Percentiles rank a stretch among this genome's conserved stretches.
Conservation (phyloP, 805 yeast genomes). For the Saturnispora sanitii region DNA sequence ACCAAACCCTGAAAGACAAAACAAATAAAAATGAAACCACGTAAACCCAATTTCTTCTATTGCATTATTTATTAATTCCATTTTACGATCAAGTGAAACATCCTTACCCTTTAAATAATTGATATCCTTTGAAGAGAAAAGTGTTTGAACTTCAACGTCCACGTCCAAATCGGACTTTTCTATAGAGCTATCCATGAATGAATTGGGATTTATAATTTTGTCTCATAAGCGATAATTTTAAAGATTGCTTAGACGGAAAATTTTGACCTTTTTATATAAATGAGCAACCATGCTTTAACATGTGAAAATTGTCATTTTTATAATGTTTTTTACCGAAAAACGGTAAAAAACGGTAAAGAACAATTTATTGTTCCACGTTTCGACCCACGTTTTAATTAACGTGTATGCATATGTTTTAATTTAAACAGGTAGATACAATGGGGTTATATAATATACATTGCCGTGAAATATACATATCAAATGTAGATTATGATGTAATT, state of each 20-base stretch:
- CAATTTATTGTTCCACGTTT: too few species aligned
- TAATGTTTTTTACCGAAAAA: background rate
- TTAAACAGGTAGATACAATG: too few species aligned
- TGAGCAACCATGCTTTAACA: too few species aligned
- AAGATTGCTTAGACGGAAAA: too few species aligned
- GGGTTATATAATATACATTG: too few species aligned
- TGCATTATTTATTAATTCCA: slow-evolving; percentile 40
- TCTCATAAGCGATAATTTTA: too few species aligned
- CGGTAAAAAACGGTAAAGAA: too few species aligned
- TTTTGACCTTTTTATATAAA: too few species aligned
- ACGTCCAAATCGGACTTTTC: background rate
- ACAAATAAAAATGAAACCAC: slow-evolving; percentile 40
- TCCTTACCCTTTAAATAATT: slow-evolving; percentile 24
- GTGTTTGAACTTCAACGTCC: slow-evolving; percentile 1
- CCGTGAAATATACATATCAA: too few species aligned
- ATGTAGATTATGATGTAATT: too few species aligned
- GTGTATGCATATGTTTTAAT: too few species aligned
- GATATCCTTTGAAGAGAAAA: slow-evolving; percentile 3
- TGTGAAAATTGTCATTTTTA: background rate
- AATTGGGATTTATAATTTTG: background rate
- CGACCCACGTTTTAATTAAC: background rate
- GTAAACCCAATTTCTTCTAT: slow-evolving; percentile 56
- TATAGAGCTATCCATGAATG: background rate
- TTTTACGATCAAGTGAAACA: slow-evolving; percentile 30
- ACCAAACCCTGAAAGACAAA: slow-evolving; percentile 46